A percentile compares a stretch with the other conserved stretches of the same genome.
Evolutionary conservation across 2,329 filamentous ascomycete species (phyloP).

Genomic region (Ustulina deusta): DNA sequence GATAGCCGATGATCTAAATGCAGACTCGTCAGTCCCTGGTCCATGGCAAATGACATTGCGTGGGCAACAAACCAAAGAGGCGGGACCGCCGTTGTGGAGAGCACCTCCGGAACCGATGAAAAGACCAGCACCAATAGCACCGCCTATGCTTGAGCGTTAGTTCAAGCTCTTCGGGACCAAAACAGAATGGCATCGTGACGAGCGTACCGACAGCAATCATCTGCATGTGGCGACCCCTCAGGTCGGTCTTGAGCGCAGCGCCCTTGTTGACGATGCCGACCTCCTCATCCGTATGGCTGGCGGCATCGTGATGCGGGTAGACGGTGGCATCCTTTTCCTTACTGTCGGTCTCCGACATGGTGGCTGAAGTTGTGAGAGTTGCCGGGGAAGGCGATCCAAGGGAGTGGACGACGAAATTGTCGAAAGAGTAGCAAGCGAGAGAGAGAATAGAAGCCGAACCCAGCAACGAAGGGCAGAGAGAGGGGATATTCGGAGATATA

Average conservation of each 20-base stretch:
- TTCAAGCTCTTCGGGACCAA: not conserved
- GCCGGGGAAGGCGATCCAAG: constrained; percentile 6
- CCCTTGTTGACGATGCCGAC: constrained; percentile 53
- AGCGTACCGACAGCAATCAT: constrained; percentile 60
- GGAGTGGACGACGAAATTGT: constrained; percentile 17
- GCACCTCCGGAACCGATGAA: constrained; percentile 76
- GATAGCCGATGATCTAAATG: constrained; percentile 60
- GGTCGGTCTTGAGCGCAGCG: constrained; percentile 52
- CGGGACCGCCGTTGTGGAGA: constrained; percentile 71
- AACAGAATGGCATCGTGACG: not conserved
- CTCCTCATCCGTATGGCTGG: constrained; percentile 51
- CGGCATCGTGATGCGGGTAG: constrained; percentile 38
- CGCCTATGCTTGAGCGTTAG: constrained; percentile 48
- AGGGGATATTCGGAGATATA: constrained; percentile 28
- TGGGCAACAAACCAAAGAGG: constrained; percentile 52
- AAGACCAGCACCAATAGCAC: constrained; percentile 67
- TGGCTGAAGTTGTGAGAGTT: constrained; percentile 15
- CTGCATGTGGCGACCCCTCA: constrained; percentile 58
- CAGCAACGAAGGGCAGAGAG: constrained; percentile 6
- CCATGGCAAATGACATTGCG: not conserved
- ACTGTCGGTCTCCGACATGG: constrained; percentile 46
- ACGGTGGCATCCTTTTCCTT: constrained; percentile 44
- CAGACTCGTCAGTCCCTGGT: constrained; percentile 24
- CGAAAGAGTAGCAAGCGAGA: constrained; percentile 10
- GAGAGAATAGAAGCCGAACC: constrained; percentile 13